These are phyloP conservation scores for Pseudozyma thailandica DNA, from an alignment of 1,284 basidiomycete genomes.

Conservation along the genomic window DNA sequence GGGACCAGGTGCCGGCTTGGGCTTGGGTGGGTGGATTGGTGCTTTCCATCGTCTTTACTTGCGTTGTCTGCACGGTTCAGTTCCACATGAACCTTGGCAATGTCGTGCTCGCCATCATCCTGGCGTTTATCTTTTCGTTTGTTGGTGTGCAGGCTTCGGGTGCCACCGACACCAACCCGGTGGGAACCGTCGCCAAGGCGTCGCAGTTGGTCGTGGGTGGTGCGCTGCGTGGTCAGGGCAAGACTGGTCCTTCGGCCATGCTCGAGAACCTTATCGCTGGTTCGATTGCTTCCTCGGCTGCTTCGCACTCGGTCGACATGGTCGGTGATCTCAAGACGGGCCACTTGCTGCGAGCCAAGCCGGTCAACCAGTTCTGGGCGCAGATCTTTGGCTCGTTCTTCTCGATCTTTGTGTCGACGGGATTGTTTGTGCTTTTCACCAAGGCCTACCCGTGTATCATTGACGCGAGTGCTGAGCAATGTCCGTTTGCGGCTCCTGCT, in stretches of 20 bases:
- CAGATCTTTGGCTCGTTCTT: conserved; percentile 66
- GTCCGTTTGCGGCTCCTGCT: conserved; percentile 75
- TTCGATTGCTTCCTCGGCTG: conserved; percentile 73
- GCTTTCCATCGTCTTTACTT: conserved; percentile 72
- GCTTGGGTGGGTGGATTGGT: conserved; percentile 74
- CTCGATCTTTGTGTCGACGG: conserved; percentile 50
- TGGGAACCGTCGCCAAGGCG: conserved; percentile 58
- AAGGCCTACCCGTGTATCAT: conserved; percentile 77
- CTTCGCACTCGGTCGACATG: conserved; percentile 77
- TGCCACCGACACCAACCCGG: conserved; percentile 63
- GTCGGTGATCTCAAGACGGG: conserved; percentile 79
- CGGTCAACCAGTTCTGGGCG: conserved; percentile 76
- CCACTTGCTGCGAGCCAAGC: conserved; percentile 77
- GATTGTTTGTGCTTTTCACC: conserved; percentile 59
- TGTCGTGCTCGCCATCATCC: conserved; percentile 70
- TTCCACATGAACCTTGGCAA: conserved; percentile 65
- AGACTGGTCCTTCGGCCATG: conserved; percentile 71
- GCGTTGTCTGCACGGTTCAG: conserved; percentile 70
- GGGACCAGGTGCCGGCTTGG: conserved; percentile 73
- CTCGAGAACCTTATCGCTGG: conserved; percentile 75
- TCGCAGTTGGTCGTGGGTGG: conserved; percentile 62
- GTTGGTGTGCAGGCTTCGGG: conserved; percentile 73
- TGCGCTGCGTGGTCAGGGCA: conserved; percentile 63
- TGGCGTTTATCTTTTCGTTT: conserved; percentile 77
- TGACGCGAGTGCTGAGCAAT: conserved; percentile 67